phyloP scores from a whole-genome alignment of 1,139 yeast genomes.

The Geotrichum aggregatum region DNA sequence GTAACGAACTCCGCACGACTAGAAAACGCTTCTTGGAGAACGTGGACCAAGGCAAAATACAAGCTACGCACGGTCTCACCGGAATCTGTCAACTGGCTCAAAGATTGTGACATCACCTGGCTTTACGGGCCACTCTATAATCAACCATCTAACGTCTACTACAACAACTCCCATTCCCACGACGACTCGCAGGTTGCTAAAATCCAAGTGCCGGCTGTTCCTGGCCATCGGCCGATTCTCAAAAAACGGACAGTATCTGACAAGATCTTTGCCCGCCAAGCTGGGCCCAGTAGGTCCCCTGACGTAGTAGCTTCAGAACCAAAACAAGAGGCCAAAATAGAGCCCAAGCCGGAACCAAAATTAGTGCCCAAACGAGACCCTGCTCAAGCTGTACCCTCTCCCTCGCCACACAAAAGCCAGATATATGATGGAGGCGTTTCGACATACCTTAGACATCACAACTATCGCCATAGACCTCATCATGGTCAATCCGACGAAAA shows the following conservation, averaged over 20 bases:
- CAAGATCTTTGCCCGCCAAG: constrained; percentile 52
- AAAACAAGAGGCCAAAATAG: not conserved
- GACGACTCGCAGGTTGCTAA: constrained; percentile 10
- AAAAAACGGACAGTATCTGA: constrained; percentile 79
- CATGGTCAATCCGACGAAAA: constrained; percentile 33
- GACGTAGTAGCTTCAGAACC: not conserved
- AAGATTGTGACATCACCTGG: constrained; percentile 82
- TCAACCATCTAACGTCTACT: constrained; percentile 40
- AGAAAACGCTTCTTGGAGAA: constrained; percentile 82
- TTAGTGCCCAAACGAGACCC: constrained; percentile 36
- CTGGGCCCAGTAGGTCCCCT: constrained; percentile 15
- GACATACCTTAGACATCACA: constrained; percentile 39
- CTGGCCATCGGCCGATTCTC: constrained; percentile 65
- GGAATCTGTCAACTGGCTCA: constrained; percentile 74
- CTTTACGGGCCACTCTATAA: constrained; percentile 74
- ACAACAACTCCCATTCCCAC: constrained; percentile 26
- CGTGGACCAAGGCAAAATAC: constrained; percentile 79
- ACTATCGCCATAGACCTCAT: constrained; percentile 38
- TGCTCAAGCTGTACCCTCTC: constrained; percentile 20
- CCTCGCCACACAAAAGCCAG: not conserved
- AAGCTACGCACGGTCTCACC: constrained; percentile 72
- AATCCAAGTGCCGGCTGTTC: constrained; percentile 17
- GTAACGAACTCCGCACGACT: constrained; percentile 58
- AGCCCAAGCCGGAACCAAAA: constrained; percentile 35
- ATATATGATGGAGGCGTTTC: constrained; percentile 24